Evolutionary conservation across 495 filamentous ascomycete species (phyloP).

Genomic region (Delitschia confertaspora): DNA sequence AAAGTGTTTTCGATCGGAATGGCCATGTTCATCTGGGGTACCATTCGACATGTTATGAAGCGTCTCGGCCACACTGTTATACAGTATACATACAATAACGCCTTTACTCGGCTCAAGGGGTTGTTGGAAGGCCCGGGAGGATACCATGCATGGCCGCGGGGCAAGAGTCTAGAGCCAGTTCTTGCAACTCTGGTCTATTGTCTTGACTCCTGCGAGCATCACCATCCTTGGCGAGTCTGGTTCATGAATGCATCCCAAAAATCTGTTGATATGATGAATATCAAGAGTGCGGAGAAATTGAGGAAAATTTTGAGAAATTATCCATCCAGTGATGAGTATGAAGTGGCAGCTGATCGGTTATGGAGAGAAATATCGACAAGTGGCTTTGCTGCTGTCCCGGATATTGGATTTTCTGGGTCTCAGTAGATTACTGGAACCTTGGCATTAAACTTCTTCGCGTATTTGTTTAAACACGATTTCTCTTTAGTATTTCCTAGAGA

Average conservation of each 20-base stretch:
- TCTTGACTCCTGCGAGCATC: constrained; percentile 10
- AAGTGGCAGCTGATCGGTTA: background rate
- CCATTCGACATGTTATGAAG: constrained; percentile 11
- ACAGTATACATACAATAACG: constrained; percentile 1
- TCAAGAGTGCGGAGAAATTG: constrained; percentile 18
- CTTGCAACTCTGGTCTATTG: constrained; percentile 14
- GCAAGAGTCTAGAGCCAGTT: constrained; percentile 14
- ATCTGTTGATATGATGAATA: constrained; percentile 12
- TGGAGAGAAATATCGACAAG: constrained; percentile 22
- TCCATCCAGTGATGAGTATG: constrained; percentile 9
- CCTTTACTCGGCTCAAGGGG: constrained; percentile 4
- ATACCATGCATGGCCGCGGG: constrained; percentile 13
- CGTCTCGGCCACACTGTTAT: background rate
- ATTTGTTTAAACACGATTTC: no score
- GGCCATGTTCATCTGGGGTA: constrained; percentile 16
- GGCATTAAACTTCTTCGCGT: no score
- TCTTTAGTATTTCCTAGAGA: no score
- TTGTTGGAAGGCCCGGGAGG: constrained; percentile 6
- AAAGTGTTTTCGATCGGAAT: constrained; percentile 11
- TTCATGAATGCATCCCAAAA: constrained; percentile 11
- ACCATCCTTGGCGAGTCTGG: constrained; percentile 10
- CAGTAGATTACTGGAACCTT: no score
- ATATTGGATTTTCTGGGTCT: no score
- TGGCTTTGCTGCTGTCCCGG: background rate
- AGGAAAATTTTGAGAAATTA: constrained; percentile 11